phyloP scores from a whole-genome alignment of 2,329 filamentous ascomycete genomes.

The Fusarium udum region DNA sequence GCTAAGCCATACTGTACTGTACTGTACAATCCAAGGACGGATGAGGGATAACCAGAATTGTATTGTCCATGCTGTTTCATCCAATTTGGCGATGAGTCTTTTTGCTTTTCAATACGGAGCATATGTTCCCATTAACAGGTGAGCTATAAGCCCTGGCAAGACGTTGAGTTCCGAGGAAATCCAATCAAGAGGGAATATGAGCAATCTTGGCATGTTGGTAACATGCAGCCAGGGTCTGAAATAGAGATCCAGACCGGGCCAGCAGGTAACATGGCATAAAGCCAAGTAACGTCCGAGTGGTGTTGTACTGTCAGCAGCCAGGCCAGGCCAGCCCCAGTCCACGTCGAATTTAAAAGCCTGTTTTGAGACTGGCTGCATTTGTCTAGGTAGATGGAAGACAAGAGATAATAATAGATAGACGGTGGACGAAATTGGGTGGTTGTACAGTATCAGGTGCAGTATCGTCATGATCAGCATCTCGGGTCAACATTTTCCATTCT shows the following conservation, averaged over 20 bases:
- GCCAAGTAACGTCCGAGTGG: slow-evolving; percentile 3
- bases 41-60: neutral
- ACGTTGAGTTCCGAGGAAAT: neutral
- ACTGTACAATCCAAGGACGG: slow-evolving; percentile 8
- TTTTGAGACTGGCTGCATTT: slow-evolving; percentile 26
- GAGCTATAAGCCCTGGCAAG: neutral
- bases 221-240: slow-evolving; percentile 34
- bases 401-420: slow-evolving; percentile 1
- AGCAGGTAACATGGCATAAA: slow-evolving; percentile 19
- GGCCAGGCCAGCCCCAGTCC: neutral
- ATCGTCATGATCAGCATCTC: slow-evolving; percentile 33
- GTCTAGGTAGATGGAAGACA: neutral
- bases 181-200: slow-evolving; percentile 16
- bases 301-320: slow-evolving; percentile 13
- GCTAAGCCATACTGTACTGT: neutral
- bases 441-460: slow-evolving; percentile 17
- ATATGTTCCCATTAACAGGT: slow-evolving; percentile 12
- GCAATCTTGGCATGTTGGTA: slow-evolving; percentile 22
- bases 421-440: neutral
- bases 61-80: slow-evolving; percentile 5
- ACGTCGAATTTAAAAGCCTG: slow-evolving; percentile 24
- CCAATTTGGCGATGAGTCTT: neutral
- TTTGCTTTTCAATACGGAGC: slow-evolving; percentile 14
- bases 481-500: slow-evolving; percentile 30
- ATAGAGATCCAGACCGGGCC: slow-evolving; percentile 33